Evolutionary conservation across 345 rosid species (phyloP).

Genomic region (Moricandia moricandioides): DNA sequence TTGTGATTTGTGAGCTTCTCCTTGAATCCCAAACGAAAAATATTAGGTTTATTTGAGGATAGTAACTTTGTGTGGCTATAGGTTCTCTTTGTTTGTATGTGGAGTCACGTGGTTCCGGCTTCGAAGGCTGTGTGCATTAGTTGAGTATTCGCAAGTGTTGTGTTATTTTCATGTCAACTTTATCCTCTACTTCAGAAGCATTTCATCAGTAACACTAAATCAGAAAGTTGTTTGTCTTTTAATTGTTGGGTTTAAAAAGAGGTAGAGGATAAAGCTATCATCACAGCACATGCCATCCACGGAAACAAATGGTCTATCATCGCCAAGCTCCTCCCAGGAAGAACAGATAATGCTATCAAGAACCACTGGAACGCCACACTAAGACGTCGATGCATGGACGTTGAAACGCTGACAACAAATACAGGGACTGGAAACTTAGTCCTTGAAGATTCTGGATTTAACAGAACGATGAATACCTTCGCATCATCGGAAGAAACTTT

Average conservation of each 20-base stretch:
- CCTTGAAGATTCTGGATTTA: slow-evolving; percentile 42
- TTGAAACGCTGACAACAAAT: slow-evolving; percentile 30
- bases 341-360: slow-evolving; percentile 90
- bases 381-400: slow-evolving; percentile 51
- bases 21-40: neutral
- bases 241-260: slow-evolving; percentile 40
- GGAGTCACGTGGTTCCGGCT: neutral
- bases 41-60: slow-evolving; percentile 1
- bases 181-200: neutral
- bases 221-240: slow-evolving; percentile 1
- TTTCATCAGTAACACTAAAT: slow-evolving; percentile 1
- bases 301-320: slow-evolving; percentile 90
- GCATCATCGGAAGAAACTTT: slow-evolving; percentile 77
- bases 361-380: slow-evolving; percentile 90
- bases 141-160: neutral
- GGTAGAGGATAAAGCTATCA: slow-evolving; percentile 68
- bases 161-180: neutral
- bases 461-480: slow-evolving; percentile 39
- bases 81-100: neutral
- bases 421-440: slow-evolving; percentile 38
- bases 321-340: slow-evolving; percentile 73
- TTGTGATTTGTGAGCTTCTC: neutral
- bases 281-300: slow-evolving; percentile 63
- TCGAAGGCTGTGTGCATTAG: neutral
- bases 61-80: neutral